These are phyloP conservation scores for Coemansia sp. DNA, from an alignment of 192 early-diverging fungal species.

Conservation along the genomic window DNA sequence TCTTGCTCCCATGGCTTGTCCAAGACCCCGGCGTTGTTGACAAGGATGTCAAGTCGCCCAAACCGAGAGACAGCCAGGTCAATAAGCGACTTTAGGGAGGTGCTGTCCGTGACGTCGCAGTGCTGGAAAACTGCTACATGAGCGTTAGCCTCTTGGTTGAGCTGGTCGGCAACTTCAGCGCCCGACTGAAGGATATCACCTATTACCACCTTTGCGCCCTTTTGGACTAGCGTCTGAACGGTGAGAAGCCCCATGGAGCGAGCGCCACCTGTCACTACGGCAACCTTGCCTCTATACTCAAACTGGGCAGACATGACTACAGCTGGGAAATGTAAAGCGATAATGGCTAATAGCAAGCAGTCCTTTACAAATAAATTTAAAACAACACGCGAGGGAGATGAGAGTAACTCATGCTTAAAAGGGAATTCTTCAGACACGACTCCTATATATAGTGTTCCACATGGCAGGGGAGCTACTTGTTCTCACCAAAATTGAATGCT, in stretches of 20 bases:
- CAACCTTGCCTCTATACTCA: constrained; percentile 58
- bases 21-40: constrained; percentile 65
- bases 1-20: constrained; percentile 36
- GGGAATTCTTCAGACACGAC: too few species aligned
- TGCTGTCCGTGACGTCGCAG: constrained; percentile 56
- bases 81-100: constrained; percentile 38
- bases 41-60: constrained; percentile 59
- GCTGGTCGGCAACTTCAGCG: constrained; percentile 15
- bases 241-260: constrained; percentile 63
- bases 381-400: too few species aligned
- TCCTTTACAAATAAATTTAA: not conserved
- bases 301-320: not conserved
- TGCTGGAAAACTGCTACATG: constrained; percentile 49
- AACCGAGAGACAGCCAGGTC: constrained; percentile 53
- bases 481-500: too few species aligned
- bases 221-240: constrained; percentile 53
- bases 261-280: constrained; percentile 68
- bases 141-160: constrained; percentile 34
- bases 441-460: too few species aligned
- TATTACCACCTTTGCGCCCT: constrained; percentile 63
- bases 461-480: too few species aligned
- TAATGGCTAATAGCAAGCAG: not conserved
- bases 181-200: constrained; percentile 51
- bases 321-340: too few species aligned
- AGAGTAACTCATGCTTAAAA: too few species aligned